Conservation (phyloP, 495 filamentous ascomycete genomes). For the Hyaloscypha hepaticicola region DNA sequence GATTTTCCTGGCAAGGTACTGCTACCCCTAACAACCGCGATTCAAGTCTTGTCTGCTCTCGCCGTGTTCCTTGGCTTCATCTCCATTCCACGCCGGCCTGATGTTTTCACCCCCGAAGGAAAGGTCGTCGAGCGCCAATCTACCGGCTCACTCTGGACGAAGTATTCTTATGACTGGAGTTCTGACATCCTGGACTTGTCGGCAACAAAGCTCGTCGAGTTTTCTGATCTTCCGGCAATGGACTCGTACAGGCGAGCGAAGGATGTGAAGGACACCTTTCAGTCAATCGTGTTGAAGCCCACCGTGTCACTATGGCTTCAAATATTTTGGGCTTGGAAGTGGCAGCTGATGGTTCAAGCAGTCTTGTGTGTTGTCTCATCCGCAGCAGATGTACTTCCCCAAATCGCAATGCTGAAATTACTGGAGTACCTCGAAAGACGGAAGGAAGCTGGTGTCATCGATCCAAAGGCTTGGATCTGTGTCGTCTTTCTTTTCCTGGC, state of each 20-base stretch:
- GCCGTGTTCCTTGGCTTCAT: slow-evolving; percentile 1
- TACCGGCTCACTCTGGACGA: slow-evolving; percentile 46
- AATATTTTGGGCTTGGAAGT: slow-evolving; percentile 21
- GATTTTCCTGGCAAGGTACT: background rate
- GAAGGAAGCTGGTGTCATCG: slow-evolving; percentile 10
- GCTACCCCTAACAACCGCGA: background rate
- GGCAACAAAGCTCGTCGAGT: slow-evolving; percentile 53
- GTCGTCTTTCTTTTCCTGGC: slow-evolving; percentile 16
- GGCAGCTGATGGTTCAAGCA: slow-evolving; percentile 18
- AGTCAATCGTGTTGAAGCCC: slow-evolving; percentile 11
- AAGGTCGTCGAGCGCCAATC: slow-evolving; percentile 61
- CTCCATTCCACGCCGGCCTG: slow-evolving; percentile 63
- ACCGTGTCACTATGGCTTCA: slow-evolving; percentile 27
- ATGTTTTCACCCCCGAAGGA: slow-evolving; percentile 54
- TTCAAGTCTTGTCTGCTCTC: slow-evolving; percentile 12
- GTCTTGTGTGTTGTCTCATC: slow-evolving; percentile 12
- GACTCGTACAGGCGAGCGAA: slow-evolving; percentile 49
- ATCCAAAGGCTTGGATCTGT: slow-evolving; percentile 23
- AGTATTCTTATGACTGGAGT: slow-evolving; percentile 66
- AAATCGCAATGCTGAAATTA: slow-evolving; percentile 22
- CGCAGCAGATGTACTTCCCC: slow-evolving; percentile 20
- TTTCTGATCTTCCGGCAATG: slow-evolving; percentile 58
- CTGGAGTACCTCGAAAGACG: slow-evolving; percentile 25
- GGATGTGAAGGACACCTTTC: slow-evolving; percentile 34
- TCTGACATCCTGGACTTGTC: slow-evolving; percentile 50